phyloP scores from a whole-genome alignment of 306 rosid species.

The Neltuma alba region DNA sequence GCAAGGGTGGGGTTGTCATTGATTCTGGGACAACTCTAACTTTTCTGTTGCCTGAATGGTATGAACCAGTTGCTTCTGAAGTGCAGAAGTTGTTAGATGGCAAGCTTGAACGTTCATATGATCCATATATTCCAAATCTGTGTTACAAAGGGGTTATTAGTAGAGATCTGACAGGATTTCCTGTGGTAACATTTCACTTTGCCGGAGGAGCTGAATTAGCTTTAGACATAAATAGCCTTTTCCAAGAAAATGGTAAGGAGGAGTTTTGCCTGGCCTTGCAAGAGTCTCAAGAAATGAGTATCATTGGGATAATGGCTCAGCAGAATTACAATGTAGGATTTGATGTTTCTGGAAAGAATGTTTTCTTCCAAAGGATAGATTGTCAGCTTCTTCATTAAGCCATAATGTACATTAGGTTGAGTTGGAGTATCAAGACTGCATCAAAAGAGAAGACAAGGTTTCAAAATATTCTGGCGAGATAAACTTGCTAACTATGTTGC shows the following conservation, averaged over 20 bases:
- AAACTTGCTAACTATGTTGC: no score
- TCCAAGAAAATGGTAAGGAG: neutral
- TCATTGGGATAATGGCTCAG: conserved; percentile 29
- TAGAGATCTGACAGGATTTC: conserved; percentile 24
- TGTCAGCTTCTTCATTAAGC: conserved; percentile 23
- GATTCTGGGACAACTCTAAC: conserved; percentile 26
- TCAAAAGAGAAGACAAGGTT: neutral
- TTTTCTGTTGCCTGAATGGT: neutral
- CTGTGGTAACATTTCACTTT: conserved; percentile 5
- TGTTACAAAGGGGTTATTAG: conserved; percentile 14
- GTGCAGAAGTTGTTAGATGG: neutral
- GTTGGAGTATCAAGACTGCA: neutral
- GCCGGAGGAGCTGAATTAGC: conserved; percentile 23
- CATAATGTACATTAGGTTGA: neutral
- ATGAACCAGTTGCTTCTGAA: neutral
- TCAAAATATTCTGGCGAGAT: neutral
- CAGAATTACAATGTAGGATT: conserved; percentile 32
- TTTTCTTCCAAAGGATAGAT: conserved; percentile 28
- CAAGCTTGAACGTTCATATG: neutral
- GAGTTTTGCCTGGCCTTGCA: conserved; percentile 23
- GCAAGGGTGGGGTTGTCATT: conserved; percentile 32
- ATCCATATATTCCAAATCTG: neutral
- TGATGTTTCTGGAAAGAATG: neutral
- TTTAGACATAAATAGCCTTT: conserved; percentile 18
- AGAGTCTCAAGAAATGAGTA: neutral